phyloP scores from a whole-genome alignment of 2,329 filamentous ascomycete species.

The Fonsecaea nubica region DNA sequence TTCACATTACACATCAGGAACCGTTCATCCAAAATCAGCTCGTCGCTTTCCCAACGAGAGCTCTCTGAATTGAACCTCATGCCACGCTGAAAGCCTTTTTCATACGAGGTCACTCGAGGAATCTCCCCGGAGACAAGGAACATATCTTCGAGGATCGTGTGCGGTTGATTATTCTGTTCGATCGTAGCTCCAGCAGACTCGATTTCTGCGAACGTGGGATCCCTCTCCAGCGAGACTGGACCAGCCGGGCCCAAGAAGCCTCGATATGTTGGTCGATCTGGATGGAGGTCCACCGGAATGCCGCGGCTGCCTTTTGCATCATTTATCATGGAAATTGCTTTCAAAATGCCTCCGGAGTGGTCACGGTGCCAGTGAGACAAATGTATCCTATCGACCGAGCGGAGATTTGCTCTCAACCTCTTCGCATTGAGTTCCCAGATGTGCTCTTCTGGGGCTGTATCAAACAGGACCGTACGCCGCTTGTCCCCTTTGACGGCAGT shows the following conservation, averaged over 20 bases:
- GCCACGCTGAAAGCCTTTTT: slow-evolving; percentile 55
- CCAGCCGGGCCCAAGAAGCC: slow-evolving; percentile 53
- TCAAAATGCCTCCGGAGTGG: slow-evolving; percentile 61
- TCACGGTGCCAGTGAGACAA: slow-evolving; percentile 64
- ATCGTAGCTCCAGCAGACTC: slow-evolving; percentile 51
- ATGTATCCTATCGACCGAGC: slow-evolving; percentile 55
- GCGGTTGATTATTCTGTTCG: slow-evolving; percentile 48
- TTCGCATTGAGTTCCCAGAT: slow-evolving; percentile 59
- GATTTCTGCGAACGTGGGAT: slow-evolving; percentile 60
- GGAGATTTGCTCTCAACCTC: slow-evolving; percentile 52
- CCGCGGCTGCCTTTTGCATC: slow-evolving; percentile 46
- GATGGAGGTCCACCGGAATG: slow-evolving; percentile 59
- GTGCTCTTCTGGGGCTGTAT: slow-evolving; percentile 60
- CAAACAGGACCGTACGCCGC: slow-evolving; percentile 59
- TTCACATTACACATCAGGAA: slow-evolving; percentile 62
- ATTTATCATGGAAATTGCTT: slow-evolving; percentile 58
- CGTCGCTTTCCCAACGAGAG: slow-evolving; percentile 56
- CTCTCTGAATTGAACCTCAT: slow-evolving; percentile 52
- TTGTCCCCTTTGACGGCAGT: slow-evolving; percentile 55
- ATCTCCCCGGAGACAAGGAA: slow-evolving; percentile 63
- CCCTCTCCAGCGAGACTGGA: slow-evolving; percentile 59
- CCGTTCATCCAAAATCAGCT: slow-evolving; percentile 60
- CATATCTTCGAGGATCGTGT: slow-evolving; percentile 57
- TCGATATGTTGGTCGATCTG: slow-evolving; percentile 58
- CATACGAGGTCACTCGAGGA: slow-evolving; percentile 58